Base-by-base conservation (phyloP, 2,329 filamentous ascomycete species). In the Pestalotiopsis sp. region DNA sequence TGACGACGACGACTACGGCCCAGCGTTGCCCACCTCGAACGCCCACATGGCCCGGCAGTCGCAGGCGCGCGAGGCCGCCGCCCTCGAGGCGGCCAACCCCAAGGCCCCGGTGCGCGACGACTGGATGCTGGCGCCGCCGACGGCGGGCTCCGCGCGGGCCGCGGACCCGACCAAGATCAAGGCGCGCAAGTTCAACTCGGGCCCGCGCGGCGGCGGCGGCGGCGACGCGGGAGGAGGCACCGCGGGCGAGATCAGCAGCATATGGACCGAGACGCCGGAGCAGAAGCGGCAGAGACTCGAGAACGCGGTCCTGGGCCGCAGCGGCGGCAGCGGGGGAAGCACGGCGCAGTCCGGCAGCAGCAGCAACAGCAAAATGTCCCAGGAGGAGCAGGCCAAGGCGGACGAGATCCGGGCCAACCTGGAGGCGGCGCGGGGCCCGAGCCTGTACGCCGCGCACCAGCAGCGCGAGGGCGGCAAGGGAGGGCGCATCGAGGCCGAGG, bases 221-320 rank as follows among this genome's bases (percentile, higher is more conserved):
- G 70, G 74, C 11, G 70, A 71, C 2, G 73, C 73, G 11, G 70
- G 75, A 0, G 59, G 77, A 80, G 78, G 4, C 78, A 75, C 9
- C 72, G 74, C 36, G 70, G 83, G 83, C 70, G 86, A 86, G 13
- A 86, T 93, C 60, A 87, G 88, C 76, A 90, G 89, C 25, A 89
- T 95, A 58, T 98, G 95, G 95, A 95, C 93, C 0, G 95, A 98
- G 80, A 97, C 94, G 9, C 93, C 94, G 0, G 93, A 95, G 77
- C 88, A 98, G 80, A 97, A 97, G 79, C 89, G 93, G 68, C 91
- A 92, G 79, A 87, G 93, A 52, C 81, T 98, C 25, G 91, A 92
- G 74, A 90, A 97, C 77, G 90, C 96, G 66, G 92, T 97, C 12
- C 87, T 98, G 73, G 95, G 95, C 0, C 88, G 95, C 2, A 82